Base-by-base conservation (phyloP, 768 basidiomycete species). In the Suillus brevipes region DNA sequence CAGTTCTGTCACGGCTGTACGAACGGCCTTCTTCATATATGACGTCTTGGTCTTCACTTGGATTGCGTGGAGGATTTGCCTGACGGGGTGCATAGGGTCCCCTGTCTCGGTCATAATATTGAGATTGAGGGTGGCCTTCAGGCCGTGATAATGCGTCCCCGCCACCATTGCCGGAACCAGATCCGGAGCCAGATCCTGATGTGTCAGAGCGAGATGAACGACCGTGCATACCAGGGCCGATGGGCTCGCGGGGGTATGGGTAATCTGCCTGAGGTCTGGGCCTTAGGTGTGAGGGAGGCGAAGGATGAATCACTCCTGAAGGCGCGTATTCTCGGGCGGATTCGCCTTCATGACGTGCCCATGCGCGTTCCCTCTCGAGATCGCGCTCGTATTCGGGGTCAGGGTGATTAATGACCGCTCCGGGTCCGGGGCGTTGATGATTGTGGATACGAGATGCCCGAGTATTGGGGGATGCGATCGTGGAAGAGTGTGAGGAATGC, bases 391-490 rank as follows among this genome's bases (percentile, higher is more conserved):
- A 70, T 56, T 77, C 76, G 53, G 70, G 67, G 45, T 78, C 79
- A 43, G 75, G 73, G 67, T 76, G 72, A 70, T 82, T 84, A 56
- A 88, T 80, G 68, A 82, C 85, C 31, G 85, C 80, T 4, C 82
- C 87, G 47, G 88, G 87, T 8, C 88, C 89, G 69, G 88, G 71
- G 62, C 88, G 87, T 74, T 89, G 89, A 75, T 90, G 89, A 65
- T 81, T 81, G 73, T 90, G 90, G 56, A 82, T 74, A 70, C 83
- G 83, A 62, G 78, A 73, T 71, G 75, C 73, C 69, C 77, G 75
- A 67, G 73, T 64, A 58, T 68, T 70, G 37, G 81, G 78, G 56
- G 75, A 76, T 66, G 75, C 52, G 65, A 76, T 59, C 16, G 75
- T 64, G 58, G 79, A 74, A 6, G 78, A 73, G 20, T 80, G 74